These are phyloP conservation scores for Lathyrus tuberosus DNA, from an alignment of 306 rosid species.

Conservation along the genomic window DNA sequence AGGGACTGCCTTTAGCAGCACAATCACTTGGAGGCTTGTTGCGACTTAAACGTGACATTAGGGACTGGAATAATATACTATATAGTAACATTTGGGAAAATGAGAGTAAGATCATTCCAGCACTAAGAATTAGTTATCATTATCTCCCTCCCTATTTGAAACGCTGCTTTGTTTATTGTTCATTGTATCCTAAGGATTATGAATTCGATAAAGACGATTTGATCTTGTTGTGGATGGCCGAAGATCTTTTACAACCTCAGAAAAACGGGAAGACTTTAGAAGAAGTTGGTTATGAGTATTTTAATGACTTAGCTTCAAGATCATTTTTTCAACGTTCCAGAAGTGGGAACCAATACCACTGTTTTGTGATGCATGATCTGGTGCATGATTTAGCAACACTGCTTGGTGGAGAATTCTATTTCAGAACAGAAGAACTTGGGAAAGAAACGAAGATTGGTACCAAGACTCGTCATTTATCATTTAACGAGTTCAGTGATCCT, in stretches of 20 bases:
- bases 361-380: conserved; percentile 14
- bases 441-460: neutral
- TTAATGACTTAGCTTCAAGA: conserved; percentile 6
- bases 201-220: neutral
- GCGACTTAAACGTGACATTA: no score
- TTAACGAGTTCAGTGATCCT: neutral
- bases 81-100: no score
- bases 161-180: conserved; percentile 14
- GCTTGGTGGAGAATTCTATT: neutral
- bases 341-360: neutral
- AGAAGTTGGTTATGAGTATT: conserved; percentile 3
- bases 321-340: neutral
- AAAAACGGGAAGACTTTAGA: neutral
- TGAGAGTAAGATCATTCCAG: no score
- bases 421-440: neutral
- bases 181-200: neutral
- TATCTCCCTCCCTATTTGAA: no score
- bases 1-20: conserved; percentile 45
- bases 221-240: conserved; percentile 12
- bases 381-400: conserved; percentile 10
- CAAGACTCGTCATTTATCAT: conserved; percentile 20
- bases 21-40: no score
- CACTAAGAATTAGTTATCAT: no score
- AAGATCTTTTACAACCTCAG: neutral
- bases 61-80: no score